Evolutionary conservation across 768 basidiomycete species (phyloP).

Genomic region (Gyrodon lividus): DNA sequence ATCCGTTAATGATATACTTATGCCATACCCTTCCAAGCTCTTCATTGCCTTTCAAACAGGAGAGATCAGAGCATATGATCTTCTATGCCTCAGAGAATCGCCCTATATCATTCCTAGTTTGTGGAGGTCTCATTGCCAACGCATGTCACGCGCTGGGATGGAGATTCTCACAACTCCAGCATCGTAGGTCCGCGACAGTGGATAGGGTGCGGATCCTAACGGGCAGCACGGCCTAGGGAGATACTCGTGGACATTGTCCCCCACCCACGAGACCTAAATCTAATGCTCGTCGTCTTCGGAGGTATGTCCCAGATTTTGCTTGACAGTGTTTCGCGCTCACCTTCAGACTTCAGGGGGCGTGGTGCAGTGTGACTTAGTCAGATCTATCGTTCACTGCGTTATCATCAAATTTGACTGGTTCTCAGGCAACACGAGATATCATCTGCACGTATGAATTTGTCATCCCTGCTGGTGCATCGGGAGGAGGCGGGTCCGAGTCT

Average conservation of each 20-base stretch:
- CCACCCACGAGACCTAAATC: conserved; percentile 73
- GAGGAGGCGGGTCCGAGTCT: conserved; percentile 62
- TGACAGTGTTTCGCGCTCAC: not conserved
- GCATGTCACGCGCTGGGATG: conserved; percentile 42
- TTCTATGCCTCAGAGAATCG: conserved; percentile 66
- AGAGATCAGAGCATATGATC: conserved; percentile 72
- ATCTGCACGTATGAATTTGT: conserved; percentile 66
- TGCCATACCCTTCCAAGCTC: conserved; percentile 26
- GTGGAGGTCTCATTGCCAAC: conserved; percentile 72
- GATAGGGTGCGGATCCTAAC: not conserved
- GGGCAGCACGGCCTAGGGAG: conserved; percentile 29
- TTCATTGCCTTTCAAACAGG: conserved; percentile 53
- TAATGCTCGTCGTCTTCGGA: conserved; percentile 72
- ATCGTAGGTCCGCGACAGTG: conserved; percentile 34
- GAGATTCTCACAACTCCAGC: conserved; percentile 28
- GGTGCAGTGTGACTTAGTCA: conserved; percentile 56
- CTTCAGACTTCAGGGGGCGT: conserved; percentile 50
- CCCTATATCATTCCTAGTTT: conserved; percentile 69
- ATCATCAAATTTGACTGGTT: not conserved
- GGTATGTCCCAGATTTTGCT: conserved; percentile 39
- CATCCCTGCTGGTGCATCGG: conserved; percentile 79
- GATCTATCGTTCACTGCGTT: not conserved
- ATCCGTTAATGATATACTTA: conserved; percentile 1
- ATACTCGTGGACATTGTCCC: conserved; percentile 59
- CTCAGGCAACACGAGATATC: conserved; percentile 47